Base-by-base conservation (phyloP, 75 land plant species). In the Isoetes taiwanensis region DNA sequence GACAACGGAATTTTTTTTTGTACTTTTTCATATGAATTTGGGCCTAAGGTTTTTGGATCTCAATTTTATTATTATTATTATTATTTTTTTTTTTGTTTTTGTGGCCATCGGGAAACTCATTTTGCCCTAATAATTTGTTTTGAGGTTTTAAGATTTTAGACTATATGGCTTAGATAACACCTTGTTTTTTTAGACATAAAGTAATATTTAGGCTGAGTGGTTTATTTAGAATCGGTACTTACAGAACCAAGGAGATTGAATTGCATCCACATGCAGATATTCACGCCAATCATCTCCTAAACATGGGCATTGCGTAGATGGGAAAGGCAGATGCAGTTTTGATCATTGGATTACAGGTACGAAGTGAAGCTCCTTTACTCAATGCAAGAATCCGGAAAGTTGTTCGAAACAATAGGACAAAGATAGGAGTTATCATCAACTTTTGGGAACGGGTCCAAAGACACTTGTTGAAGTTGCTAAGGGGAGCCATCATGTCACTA, bases 341-440 rank as follows among this genome's bases (percentile, higher is more conserved):
- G 41, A 42, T 93, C 33, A 64, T 93, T 75, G 98, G 98, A 5
- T 79, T 83, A 33, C 88, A 93, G 94, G 81, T 93, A 62, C 79
- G 98, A 65, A 71, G 79, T 28, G 98, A 93, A 74, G 98, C 95
- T 62, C 79, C 98, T 0, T 72, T 93, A 90, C 80, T 93, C 42
- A 93, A 93, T 69, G 83, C 89, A 31, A 72, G 98, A 59, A 77
- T 93, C 57, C 74, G 89, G 31, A 93, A 93, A 63, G 80, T 85
- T 42, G 95, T 93, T 4, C 48, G 79, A 28, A 72, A 68, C 58
- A 63, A 69, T 4, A 67, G 74, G 37, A 85, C 98, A 1, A 93
- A 75, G 72, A 89, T 93, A 21, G 98, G 78, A 1, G 75, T 78
- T 28, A 71, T 26, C 66, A 69, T 57, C 37, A 84, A 33, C 80